These are phyloP conservation scores for Diaporthe sp. DNA, from an alignment of 2,329 filamentous ascomycete species.

Conservation along the genomic window DNA sequence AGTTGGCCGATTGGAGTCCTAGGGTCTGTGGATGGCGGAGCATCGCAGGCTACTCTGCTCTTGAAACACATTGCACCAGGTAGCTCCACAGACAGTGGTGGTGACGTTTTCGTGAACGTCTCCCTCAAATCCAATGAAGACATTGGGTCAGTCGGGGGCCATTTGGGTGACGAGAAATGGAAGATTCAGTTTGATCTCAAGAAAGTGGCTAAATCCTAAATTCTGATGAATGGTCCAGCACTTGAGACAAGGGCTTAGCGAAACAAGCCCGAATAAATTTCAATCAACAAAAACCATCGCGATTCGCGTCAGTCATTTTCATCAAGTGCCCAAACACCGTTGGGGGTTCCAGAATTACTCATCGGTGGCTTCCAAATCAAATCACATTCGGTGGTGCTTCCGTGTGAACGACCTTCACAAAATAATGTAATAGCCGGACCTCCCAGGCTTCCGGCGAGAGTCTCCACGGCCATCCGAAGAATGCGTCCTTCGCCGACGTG, in stretches of 20 bases:
- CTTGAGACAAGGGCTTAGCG: background rate
- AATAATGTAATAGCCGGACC: background rate
- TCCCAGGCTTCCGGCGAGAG: no score
- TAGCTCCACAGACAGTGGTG: background rate
- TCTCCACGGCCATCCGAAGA: background rate
- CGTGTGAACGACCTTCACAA: background rate
- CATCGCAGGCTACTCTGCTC: background rate
- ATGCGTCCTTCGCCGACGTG: background rate
- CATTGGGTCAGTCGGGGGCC: background rate
- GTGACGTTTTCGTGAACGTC: background rate
- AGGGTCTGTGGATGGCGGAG: background rate
- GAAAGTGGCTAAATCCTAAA: background rate
- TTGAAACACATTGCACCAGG: background rate
- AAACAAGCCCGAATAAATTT: background rate
- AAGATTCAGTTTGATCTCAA: background rate
- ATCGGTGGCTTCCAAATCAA: no score
- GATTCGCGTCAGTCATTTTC: background rate
- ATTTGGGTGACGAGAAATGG: constrained; percentile 12
- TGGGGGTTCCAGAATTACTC: no score
- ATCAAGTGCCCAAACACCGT: no score
- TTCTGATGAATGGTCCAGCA: background rate
- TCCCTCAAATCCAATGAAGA: background rate
- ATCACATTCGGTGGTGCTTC: no score
- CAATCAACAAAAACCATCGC: background rate
- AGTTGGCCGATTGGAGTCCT: constrained; percentile 6